phyloP scores from a whole-genome alignment of 2,329 filamentous ascomycete species.

The Aspergillus sp. region DNA sequence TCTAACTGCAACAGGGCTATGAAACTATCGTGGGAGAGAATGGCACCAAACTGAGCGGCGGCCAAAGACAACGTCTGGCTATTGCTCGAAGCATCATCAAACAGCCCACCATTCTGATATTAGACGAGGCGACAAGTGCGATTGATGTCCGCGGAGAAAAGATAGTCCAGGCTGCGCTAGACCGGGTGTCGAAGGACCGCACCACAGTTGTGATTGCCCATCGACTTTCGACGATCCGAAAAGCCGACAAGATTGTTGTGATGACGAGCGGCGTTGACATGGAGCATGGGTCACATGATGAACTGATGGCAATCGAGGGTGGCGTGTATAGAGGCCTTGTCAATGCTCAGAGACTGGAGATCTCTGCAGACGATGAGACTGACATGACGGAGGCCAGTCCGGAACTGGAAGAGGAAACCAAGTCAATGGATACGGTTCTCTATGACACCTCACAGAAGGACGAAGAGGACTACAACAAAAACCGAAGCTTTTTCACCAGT shows the following conservation, averaged over 20 bases:
- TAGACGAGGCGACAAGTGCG: conserved; percentile 75
- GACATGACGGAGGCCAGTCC: conserved; percentile 2
- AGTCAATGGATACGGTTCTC: neutral
- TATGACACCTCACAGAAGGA: neutral
- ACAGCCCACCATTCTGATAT: conserved; percentile 62
- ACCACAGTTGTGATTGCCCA: conserved; percentile 79
- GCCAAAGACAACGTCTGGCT: conserved; percentile 78
- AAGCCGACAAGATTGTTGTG: conserved; percentile 76
- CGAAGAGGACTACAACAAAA: conserved; percentile 3
- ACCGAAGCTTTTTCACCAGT: conserved; percentile 16
- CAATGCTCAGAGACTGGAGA: conserved; percentile 37
- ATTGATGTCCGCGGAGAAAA: conserved; percentile 56
- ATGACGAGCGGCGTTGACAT: conserved; percentile 67
- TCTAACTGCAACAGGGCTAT: conserved; percentile 53
- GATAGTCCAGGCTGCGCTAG: conserved; percentile 55
- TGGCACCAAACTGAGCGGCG: conserved; percentile 76
- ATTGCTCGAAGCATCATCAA: conserved; percentile 71
- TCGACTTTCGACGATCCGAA: conserved; percentile 68
- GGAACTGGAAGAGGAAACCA: conserved; percentile 4
- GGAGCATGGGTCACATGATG: conserved; percentile 73
- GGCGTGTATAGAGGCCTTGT: conserved; percentile 69
- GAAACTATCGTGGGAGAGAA: conserved; percentile 72
- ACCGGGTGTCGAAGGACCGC: conserved; percentile 56
- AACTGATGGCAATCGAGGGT: conserved; percentile 58
- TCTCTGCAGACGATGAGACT: conserved; percentile 8